Evolutionary conservation across 352 stramenopile genomes (phyloP).

Genomic region (Porosira glacialis): DNA sequence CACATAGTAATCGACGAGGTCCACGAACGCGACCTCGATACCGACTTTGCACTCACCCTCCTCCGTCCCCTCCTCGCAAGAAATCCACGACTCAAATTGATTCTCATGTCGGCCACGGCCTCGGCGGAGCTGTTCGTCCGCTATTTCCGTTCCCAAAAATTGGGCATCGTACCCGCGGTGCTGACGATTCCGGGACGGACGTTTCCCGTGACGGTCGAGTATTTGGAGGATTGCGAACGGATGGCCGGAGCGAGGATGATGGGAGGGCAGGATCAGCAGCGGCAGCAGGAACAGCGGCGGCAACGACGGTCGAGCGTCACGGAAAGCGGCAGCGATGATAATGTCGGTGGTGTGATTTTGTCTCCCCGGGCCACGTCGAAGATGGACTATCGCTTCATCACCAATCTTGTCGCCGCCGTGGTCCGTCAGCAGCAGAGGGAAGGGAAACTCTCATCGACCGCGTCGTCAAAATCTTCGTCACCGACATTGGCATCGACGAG

Average conservation of each 20-base stretch:
- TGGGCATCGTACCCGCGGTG: background rate
- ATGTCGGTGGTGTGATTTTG: too few relatives aligned
- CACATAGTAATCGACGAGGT: slow-evolving; percentile 82
- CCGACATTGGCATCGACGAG: too few relatives aligned
- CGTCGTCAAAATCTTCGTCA: too few relatives aligned
- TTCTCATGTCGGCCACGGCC: slow-evolving; percentile 78
- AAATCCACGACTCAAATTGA: slow-evolving; percentile 78
- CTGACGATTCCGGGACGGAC: slow-evolving; percentile 26
- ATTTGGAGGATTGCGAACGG: slow-evolving; percentile 25
- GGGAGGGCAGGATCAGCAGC: background rate
- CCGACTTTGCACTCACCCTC: slow-evolving; percentile 88
- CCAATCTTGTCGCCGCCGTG: too few relatives aligned
- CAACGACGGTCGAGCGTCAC: too few relatives aligned
- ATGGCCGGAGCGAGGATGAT: slow-evolving; percentile 18
- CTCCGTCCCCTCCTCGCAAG: slow-evolving; percentile 71
- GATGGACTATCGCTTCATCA: too few relatives aligned
- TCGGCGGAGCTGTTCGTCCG: slow-evolving; percentile 66
- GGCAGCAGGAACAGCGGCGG: too few relatives aligned
- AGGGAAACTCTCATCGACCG: too few relatives aligned
- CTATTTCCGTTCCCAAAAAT: slow-evolving; percentile 17
- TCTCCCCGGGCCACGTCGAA: too few relatives aligned
- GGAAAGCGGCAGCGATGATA: too few relatives aligned
- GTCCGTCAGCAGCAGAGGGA: too few relatives aligned
- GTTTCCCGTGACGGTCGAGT: slow-evolving; percentile 19
- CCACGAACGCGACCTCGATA: slow-evolving; percentile 83